Conservation (phyloP, 345 rosid genomes). For the Hibiscus tridactylites region DNA sequence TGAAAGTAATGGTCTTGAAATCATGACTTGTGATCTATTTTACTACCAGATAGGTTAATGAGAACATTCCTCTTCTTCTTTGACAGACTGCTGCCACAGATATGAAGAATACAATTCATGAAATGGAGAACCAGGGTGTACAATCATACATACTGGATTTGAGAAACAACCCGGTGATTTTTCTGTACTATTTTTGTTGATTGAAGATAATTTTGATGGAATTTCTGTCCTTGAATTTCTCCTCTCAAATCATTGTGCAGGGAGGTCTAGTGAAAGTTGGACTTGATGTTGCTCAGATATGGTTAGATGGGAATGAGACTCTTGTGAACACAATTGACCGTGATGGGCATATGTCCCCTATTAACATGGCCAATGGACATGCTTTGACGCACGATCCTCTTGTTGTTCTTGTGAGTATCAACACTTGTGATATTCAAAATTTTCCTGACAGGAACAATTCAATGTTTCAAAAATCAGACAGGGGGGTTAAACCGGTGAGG, state of each 20-base stretch:
- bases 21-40: background rate
- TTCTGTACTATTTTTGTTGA: background rate
- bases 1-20: background rate
- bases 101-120: constrained; percentile 52
- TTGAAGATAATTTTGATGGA: background rate
- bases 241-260: constrained; percentile 22
- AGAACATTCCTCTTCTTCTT: constrained; percentile 9
- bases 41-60: background rate
- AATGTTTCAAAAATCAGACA: background rate
- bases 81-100: constrained; percentile 76
- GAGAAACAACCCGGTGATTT: constrained; percentile 70
- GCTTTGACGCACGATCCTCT: constrained; percentile 86
- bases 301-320: constrained; percentile 90
- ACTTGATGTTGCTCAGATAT: constrained; percentile 81
- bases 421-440: background rate
- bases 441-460: background rate
- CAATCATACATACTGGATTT: constrained; percentile 77
- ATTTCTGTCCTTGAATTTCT: background rate
- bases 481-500: background rate
- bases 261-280: constrained; percentile 91
- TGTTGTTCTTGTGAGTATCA: constrained; percentile 69
- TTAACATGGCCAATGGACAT: constrained; percentile 68
- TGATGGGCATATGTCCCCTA: constrained; percentile 64
- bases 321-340: constrained; percentile 81
- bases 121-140: constrained; percentile 73